Conservation (phyloP, 805 yeast genomes). For the Tetrapisispora iriomotensis region DNA sequence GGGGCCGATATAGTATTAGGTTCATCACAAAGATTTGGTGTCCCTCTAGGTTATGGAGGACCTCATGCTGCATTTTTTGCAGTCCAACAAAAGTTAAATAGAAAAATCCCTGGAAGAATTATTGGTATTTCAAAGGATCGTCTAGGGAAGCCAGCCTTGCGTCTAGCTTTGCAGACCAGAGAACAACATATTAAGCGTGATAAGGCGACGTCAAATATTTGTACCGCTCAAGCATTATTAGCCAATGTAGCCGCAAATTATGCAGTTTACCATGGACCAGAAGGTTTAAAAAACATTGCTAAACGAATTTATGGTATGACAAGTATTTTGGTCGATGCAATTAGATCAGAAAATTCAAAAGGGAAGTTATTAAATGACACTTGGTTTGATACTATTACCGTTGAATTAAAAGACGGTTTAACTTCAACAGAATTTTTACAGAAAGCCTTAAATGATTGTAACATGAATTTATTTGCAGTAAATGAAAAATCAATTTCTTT, state of each 20-base stretch:
- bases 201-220: constrained; percentile 93
- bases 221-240: constrained; percentile 94
- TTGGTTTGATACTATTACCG: constrained; percentile 84
- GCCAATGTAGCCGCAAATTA: constrained; percentile 95
- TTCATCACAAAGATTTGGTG: constrained; percentile 91
- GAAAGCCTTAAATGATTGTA: constrained; percentile 48
- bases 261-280: constrained; percentile 92
- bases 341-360: constrained; percentile 29
- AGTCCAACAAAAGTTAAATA: constrained; percentile 64
- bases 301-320: constrained; percentile 66
- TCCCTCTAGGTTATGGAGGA: constrained; percentile 96
- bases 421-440: constrained; percentile 47
- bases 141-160: constrained; percentile 76
- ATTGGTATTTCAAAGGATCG: constrained; percentile 91
- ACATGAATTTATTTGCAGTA: constrained; percentile 70
- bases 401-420: constrained; percentile 39
- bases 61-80: constrained; percentile 98
- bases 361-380: constrained; percentile 47
- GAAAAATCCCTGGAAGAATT: constrained; percentile 94
- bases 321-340: constrained; percentile 52
- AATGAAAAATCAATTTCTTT: constrained; percentile 53
- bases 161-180: constrained; percentile 93
- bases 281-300: constrained; percentile 74
- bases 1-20: constrained; percentile 94
- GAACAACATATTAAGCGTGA: constrained; percentile 97